These are phyloP conservation scores for Talaromyces trachyspermus DNA, from an alignment of 495 filamentous ascomycete genomes.

Conservation along the genomic window DNA sequence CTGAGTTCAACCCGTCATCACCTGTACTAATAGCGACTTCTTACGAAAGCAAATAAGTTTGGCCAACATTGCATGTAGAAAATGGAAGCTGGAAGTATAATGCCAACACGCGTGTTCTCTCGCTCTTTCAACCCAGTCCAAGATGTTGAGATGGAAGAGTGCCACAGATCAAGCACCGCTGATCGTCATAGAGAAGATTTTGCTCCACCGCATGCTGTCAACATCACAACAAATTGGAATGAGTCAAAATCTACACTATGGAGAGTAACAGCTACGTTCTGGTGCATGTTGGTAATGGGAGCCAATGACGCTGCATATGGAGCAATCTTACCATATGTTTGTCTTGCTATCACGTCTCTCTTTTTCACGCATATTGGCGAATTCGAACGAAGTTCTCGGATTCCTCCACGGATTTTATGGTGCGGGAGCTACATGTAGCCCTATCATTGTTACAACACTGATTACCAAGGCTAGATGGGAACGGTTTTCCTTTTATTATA, in stretches of 20 bases:
- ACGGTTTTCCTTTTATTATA: slow-evolving; percentile 53
- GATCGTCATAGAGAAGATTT: not conserved
- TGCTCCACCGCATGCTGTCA: not conserved
- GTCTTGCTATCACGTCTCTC: not conserved
- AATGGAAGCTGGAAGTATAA: not conserved
- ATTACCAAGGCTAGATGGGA: slow-evolving; percentile 38
- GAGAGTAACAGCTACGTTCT: slow-evolving; percentile 32
- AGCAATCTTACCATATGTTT: slow-evolving; percentile 36
- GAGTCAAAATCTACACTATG: slow-evolving; percentile 1
- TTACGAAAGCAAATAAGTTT: not conserved
- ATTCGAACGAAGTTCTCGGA: slow-evolving; percentile 48
- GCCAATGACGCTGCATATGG: slow-evolving; percentile 76
- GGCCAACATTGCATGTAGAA: not conserved
- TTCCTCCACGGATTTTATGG: slow-evolving; percentile 52
- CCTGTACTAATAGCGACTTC: not conserved
- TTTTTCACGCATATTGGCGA: slow-evolving; percentile 20
- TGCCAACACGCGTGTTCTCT: not conserved
- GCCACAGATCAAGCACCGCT: not conserved
- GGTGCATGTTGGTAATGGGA: slow-evolving; percentile 70
- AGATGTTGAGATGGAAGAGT: slow-evolving; percentile 2
- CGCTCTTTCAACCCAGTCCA: not conserved
- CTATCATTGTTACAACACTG: slow-evolving; percentile 47
- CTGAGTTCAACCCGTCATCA: not conserved
- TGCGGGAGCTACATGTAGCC: slow-evolving; percentile 44
- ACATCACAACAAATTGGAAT: not conserved